Percentiles rank a stretch among this genome's conserved stretches.
Evolutionary conservation across 768 basidiomycete species (phyloP).

Genomic region (Tylopilus sp.): DNA sequence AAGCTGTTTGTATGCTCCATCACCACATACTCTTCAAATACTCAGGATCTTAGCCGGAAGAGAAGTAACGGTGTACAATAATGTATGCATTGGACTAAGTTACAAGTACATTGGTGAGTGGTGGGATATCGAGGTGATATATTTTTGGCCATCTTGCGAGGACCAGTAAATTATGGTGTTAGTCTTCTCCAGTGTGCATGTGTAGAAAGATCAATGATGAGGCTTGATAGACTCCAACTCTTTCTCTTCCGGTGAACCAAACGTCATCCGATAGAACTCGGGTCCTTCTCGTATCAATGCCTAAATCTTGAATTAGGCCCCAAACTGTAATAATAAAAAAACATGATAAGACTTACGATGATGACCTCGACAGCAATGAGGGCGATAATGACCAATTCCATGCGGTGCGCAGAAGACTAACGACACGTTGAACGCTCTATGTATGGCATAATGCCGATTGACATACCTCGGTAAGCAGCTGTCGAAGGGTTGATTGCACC

Average conservation of each 20-base stretch:
- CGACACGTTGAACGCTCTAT: constrained; percentile 2
- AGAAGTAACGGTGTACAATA: neutral
- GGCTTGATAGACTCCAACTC: neutral
- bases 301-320: constrained; percentile 34
- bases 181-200: neutral
- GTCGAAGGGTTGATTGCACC: constrained; percentile 85
- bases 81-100: constrained; percentile 4
- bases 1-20: constrained; percentile 26
- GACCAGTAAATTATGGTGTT: neutral
- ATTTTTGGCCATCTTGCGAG: neutral
- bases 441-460: neutral
- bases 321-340: neutral
- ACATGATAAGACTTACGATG: constrained; percentile 52
- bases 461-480: constrained; percentile 76
- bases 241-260: constrained; percentile 19
- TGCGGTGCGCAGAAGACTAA: constrained; percentile 83
- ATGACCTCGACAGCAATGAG: constrained; percentile 95
- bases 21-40: constrained; percentile 11
- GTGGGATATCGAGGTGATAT: no score
- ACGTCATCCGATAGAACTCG: constrained; percentile 61
- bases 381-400: constrained; percentile 94
- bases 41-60: constrained; percentile 15
- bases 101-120: neutral
- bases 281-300: constrained; percentile 77
- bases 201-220: constrained; percentile 1